These are phyloP conservation scores for Macrophomina phaseolina DNA, from an alignment of 2,329 filamentous ascomycete genomes.

Conservation along the genomic window DNA sequence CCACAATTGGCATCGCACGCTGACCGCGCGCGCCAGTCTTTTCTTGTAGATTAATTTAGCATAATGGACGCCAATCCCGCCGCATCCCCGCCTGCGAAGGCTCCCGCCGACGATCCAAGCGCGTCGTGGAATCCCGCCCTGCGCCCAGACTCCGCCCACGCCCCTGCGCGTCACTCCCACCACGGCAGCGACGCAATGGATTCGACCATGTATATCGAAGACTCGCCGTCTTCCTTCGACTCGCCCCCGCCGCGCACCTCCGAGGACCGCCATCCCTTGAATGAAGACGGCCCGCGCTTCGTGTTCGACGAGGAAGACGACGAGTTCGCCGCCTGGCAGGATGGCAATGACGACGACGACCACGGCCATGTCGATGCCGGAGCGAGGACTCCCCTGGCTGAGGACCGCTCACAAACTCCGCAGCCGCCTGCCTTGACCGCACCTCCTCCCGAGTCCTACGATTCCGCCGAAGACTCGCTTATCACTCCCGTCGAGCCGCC, in stretches of 20 bases:
- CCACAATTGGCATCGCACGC: conserved; percentile 6
- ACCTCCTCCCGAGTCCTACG: neutral
- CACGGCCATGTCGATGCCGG: conserved; percentile 1
- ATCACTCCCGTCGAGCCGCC: neutral
- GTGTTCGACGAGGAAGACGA: conserved; percentile 22
- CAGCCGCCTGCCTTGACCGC: conserved; percentile 3
- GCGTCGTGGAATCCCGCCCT: conserved; percentile 63
- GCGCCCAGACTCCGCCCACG: conserved; percentile 48
- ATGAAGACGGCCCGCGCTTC: conserved; percentile 14
- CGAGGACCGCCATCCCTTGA: conserved; percentile 26
- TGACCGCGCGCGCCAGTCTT: conserved; percentile 15
- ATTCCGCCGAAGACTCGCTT: neutral
- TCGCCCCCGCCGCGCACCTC: conserved; percentile 26
- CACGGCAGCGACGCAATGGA: conserved; percentile 30
- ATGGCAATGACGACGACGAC: conserved; percentile 1
- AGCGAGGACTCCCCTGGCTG: conserved; percentile 1
- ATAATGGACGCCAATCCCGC: conserved; percentile 22
- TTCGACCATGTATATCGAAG: conserved; percentile 32
- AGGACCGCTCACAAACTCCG: conserved; percentile 13
- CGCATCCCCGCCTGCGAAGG: conserved; percentile 19
- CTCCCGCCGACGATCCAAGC: conserved; percentile 25
- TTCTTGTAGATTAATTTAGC: conserved; percentile 22
- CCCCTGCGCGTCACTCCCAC: conserved; percentile 29
- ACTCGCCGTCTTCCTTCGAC: conserved; percentile 9
- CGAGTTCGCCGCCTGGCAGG: conserved; percentile 14